These are phyloP conservation scores for Paxillus involutus DNA, from an alignment of 768 basidiomycete genomes.

Conservation along the genomic window DNA sequence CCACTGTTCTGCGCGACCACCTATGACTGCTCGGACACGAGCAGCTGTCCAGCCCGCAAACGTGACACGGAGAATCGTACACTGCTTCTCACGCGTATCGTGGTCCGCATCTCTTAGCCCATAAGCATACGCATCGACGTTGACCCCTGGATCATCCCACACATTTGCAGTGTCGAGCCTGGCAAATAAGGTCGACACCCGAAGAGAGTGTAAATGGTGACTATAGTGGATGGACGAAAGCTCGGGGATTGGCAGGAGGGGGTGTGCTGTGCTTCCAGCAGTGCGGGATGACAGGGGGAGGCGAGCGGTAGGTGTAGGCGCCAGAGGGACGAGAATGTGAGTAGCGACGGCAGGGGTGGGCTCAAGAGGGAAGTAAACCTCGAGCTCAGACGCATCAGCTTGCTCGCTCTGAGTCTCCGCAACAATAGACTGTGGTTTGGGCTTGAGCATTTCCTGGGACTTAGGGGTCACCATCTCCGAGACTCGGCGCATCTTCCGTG, in stretches of 20 bases:
- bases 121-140: slow-evolving; percentile 62
- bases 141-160: slow-evolving; percentile 52
- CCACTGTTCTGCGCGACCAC: slow-evolving; percentile 74
- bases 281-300: slow-evolving; percentile 48
- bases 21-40: slow-evolving; percentile 65
- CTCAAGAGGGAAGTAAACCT: slow-evolving; percentile 58
- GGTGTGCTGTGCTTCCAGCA: slow-evolving; percentile 18
- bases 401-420: background rate
- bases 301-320: slow-evolving; percentile 70
- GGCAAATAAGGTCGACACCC: slow-evolving; percentile 67
- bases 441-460: slow-evolving; percentile 30
- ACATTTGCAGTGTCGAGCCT: slow-evolving; percentile 69
- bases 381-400: slow-evolving; percentile 41
- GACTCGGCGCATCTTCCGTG: slow-evolving; percentile 22
- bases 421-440: slow-evolving; percentile 11
- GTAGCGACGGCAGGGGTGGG: slow-evolving; percentile 50
- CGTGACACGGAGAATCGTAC: slow-evolving; percentile 64
- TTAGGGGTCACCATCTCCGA: slow-evolving; percentile 17
- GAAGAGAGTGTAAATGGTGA: slow-evolving; percentile 56
- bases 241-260: slow-evolving; percentile 53
- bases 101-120: slow-evolving; percentile 34
- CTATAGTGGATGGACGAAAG: slow-evolving; percentile 51
- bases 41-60: slow-evolving; percentile 73
- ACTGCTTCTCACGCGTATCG: slow-evolving; percentile 45
- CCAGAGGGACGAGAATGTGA: slow-evolving; percentile 71